Conservation (phyloP, 306 rosid genomes). For the Potentilla sterilis region DNA sequence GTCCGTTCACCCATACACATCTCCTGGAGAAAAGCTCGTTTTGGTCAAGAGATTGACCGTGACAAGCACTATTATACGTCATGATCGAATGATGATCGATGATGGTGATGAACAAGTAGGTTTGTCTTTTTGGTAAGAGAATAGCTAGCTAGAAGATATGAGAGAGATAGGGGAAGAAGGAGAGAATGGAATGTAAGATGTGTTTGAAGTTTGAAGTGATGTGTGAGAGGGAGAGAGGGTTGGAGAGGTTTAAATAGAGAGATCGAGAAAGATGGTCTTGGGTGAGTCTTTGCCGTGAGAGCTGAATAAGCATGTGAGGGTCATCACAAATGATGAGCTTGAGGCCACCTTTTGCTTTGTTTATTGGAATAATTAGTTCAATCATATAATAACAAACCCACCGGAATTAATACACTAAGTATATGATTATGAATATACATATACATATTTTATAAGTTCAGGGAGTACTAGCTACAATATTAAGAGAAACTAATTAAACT, state of each 20-base stretch:
- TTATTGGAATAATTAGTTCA: neutral
- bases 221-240: conserved; percentile 44
- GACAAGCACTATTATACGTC: conserved; percentile 25
- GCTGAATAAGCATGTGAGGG: conserved; percentile 42
- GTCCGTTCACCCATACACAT: conserved; percentile 78
- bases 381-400: neutral
- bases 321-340: conserved; percentile 13
- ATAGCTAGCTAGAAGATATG: neutral
- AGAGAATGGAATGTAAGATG: conserved; percentile 5
- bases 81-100: neutral
- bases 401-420: neutral
- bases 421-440: neutral
- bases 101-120: neutral
- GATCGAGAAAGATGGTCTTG: neutral
- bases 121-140: neutral
- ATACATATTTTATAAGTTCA: neutral
- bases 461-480: neutral
- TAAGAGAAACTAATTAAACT: neutral
- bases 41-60: conserved; percentile 22
- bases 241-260: conserved; percentile 51
- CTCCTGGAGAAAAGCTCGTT: conserved; percentile 43
- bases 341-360: conserved; percentile 20
- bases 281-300: conserved; percentile 13
- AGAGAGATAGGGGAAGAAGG: conserved; percentile 4
- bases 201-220: conserved; percentile 36